phyloP scores from a whole-genome alignment of 768 basidiomycete species.

The Russula compacta region DNA sequence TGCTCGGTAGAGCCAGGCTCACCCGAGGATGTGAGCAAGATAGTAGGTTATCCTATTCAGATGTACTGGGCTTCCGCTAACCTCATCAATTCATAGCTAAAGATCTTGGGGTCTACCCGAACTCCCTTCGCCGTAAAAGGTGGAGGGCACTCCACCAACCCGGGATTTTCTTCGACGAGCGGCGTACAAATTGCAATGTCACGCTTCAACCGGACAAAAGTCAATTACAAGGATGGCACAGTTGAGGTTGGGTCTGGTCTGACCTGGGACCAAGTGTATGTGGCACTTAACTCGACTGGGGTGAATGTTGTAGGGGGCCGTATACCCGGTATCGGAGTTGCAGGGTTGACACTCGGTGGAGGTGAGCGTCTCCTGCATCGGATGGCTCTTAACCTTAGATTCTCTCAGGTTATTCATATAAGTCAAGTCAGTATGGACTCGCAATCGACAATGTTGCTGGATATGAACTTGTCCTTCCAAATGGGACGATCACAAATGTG shows the following conservation, averaged over 20 bases:
- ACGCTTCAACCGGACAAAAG: slow-evolving; percentile 12
- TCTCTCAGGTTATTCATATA: slow-evolving; percentile 25
- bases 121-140: slow-evolving; percentile 18
- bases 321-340: slow-evolving; percentile 20
- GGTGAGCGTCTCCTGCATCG: neutral
- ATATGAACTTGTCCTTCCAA: slow-evolving; percentile 26
- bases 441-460: slow-evolving; percentile 28
- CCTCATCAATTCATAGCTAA: neutral
- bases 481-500: slow-evolving; percentile 19
- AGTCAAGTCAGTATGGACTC: slow-evolving; percentile 28
- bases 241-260: slow-evolving; percentile 21
- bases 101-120: slow-evolving; percentile 4
- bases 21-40: slow-evolving; percentile 11
- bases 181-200: slow-evolving; percentile 24
- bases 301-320: slow-evolving; percentile 22
- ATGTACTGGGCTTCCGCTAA: neutral
- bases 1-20: slow-evolving; percentile 21
- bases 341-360: slow-evolving; percentile 23
- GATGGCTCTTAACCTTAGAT: neutral
- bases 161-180: slow-evolving; percentile 22
- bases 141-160: slow-evolving; percentile 21
- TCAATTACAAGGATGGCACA: neutral
- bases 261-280: slow-evolving; percentile 24
- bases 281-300: slow-evolving; percentile 6
- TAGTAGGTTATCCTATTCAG: neutral